Evolutionary conservation across 1,139 yeast genomes (phyloP).

Genomic region (Meyerozyma elateridarum): DNA sequence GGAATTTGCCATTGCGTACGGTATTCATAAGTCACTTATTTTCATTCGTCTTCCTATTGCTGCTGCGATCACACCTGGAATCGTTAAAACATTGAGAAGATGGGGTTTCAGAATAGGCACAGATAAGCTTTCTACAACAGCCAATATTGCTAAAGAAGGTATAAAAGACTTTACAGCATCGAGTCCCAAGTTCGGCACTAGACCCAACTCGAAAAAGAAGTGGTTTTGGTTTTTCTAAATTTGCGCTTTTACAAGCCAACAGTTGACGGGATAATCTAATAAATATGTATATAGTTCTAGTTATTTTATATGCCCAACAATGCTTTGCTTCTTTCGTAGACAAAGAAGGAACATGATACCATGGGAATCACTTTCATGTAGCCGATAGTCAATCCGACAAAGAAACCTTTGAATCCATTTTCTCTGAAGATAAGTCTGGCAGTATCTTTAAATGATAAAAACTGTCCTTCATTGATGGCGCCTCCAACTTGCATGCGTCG

Average conservation of each 20-base stretch:
- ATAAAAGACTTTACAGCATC: conserved; percentile 37
- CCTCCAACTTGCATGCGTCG: conserved; percentile 97
- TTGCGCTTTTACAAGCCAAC: conserved; percentile 19
- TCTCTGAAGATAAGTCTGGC: conserved; percentile 59
- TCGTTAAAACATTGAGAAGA: conserved; percentile 58
- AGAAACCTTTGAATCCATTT: conserved; percentile 79
- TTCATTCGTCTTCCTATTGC: conserved; percentile 83
- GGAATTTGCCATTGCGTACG: conserved; percentile 88
- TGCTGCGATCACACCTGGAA: conserved; percentile 85
- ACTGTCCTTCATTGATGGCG: conserved; percentile 59
- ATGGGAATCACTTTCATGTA: conserved; percentile 92
- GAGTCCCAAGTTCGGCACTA: conserved; percentile 47
- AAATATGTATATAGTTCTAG: conserved; percentile 7
- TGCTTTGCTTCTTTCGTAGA: conserved; percentile 81
- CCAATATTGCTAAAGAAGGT: conserved; percentile 32
- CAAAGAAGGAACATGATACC: conserved; percentile 95
- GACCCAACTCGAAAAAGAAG: conserved; percentile 47
- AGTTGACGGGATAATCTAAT: conserved; percentile 8
- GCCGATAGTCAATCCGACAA: conserved; percentile 92
- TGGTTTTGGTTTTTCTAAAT: conserved; percentile 60
- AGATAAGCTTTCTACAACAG: conserved; percentile 33
- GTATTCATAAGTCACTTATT: conserved; percentile 81
- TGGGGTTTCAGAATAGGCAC: conserved; percentile 83
- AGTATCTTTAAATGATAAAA: conserved; percentile 49
- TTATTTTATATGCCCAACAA: conserved; percentile 46